Base-by-base conservation (phyloP, 2,329 filamentous ascomycete genomes). In the Colletotrichum spinosum region DNA sequence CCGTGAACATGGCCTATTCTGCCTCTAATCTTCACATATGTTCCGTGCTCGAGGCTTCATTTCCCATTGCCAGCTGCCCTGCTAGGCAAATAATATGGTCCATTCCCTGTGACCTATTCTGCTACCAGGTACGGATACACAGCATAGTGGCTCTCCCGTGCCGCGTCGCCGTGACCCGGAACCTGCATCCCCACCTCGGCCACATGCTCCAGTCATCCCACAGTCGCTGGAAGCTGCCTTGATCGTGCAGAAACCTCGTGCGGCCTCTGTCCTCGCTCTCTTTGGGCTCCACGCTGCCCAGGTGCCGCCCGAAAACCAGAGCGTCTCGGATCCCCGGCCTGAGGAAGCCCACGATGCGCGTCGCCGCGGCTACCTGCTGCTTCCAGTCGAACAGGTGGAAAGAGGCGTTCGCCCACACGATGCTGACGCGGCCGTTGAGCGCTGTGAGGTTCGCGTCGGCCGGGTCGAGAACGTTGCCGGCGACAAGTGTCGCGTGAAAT, bases 231-330 rank as follows among this genome's bases (percentile, higher is more conserved):
- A 87, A 88, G 60, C 80, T 85, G 8, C 74, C 71, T 39, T 79
- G 76, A 66, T 84, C 79, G 70, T 87, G 85, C 1, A 85, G 72
- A 67, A 81, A 86, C 39, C 63, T 67, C 15, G 62, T 65, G 6
- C 55, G 56, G 25, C 55, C 74, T 66, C 39, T 74, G 65, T 60
- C 72, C 60, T 61, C 70, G 59, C 71, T 61, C 63, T 61, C 71
- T 60, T 70, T 60, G 0, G 73, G 72, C n/a, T 63, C 62, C n/a
- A 71, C 64, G 12, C 75, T 79, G 44, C 84, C 83, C 37, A 85
- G 77, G 38, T 88, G 84, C 11, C 81, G 78, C 38, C 86, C 85
- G 56, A 86, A 81, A 37, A 88, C 80, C 70, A 85, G 73, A 11
- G 74, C 80, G 51, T 83, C 79, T 38, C 69, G 77, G 9, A 80